Conservation (phyloP, 2,329 filamentous ascomycete genomes). For the Tolypocladium endophyticum region DNA sequence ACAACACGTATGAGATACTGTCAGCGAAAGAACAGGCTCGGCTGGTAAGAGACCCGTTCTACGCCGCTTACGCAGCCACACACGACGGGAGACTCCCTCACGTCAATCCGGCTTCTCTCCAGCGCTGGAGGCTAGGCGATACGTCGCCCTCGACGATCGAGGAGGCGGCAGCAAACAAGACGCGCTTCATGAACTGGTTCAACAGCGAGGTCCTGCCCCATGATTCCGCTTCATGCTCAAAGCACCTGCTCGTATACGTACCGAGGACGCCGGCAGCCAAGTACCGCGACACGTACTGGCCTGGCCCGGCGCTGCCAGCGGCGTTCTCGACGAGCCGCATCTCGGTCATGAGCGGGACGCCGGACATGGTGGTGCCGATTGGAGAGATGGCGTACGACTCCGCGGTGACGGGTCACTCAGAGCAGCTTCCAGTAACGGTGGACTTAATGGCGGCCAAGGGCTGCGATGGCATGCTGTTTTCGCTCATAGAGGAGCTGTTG, state of each 20-base stretch:
- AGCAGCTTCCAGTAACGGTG: conserved; percentile 45
- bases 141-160: conserved; percentile 14
- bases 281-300: conserved; percentile 22
- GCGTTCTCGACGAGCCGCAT: conserved; percentile 31
- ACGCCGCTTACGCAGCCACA: conserved; percentile 17
- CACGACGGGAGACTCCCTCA: conserved; percentile 22
- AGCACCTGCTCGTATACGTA: conserved; percentile 37
- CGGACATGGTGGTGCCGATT: conserved; percentile 30
- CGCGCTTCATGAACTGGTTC: conserved; percentile 35
- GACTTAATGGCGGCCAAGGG: conserved; percentile 47
- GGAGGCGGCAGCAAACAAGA: conserved; percentile 37
- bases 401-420: conserved; percentile 31
- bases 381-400: conserved; percentile 25
- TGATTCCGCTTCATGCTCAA: conserved; percentile 28
- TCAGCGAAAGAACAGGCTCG: conserved; percentile 23
- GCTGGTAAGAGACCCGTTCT: conserved; percentile 24
- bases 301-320: conserved; percentile 30
- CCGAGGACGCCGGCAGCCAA: conserved; percentile 13
- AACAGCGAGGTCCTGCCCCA: conserved; percentile 28
- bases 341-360: conserved; percentile 23
- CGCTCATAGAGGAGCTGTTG: conserved; percentile 40
- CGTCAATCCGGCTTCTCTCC: conserved; percentile 22
- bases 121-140: conserved; percentile 24
- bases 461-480: conserved; percentile 49
- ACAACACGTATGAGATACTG: conserved; percentile 22